phyloP scores from a whole-genome alignment of 2,329 filamentous ascomycete species.

The Xylariaceae sp. region DNA sequence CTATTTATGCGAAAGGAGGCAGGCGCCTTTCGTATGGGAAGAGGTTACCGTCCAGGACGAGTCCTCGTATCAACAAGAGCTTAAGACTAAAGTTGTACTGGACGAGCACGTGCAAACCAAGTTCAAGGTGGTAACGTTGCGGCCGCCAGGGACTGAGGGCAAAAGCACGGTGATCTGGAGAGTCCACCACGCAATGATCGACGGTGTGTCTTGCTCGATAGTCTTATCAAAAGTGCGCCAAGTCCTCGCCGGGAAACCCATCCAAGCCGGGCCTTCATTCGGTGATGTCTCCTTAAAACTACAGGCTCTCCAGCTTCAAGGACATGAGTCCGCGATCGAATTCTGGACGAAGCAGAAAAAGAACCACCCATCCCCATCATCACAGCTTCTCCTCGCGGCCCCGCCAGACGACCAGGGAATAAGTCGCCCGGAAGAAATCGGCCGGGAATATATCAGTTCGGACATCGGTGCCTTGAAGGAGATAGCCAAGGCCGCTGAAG shows the following conservation, averaged over 20 bases:
- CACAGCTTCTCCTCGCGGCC: neutral
- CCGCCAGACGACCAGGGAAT: neutral
- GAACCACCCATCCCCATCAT: neutral
- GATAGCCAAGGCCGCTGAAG: neutral
- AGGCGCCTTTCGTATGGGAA: neutral
- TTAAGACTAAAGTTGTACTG: neutral
- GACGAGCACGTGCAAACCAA: neutral
- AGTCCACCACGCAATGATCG: constrained; percentile 13
- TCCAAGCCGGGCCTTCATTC: neutral
- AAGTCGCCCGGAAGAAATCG: neutral
- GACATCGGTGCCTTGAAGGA: neutral
- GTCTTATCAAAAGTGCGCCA: neutral
- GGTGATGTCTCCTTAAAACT: neutral
- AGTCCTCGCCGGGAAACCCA: neutral
- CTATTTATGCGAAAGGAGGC: neutral
- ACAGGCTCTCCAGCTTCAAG: neutral
- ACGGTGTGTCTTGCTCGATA: neutral
- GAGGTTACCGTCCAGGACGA: neutral
- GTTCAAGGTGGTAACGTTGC: constrained; percentile 1
- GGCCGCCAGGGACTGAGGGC: neutral
- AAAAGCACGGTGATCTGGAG: constrained; percentile 9
- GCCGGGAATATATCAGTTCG: neutral
- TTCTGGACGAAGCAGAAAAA: neutral
- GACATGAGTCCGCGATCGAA: neutral
- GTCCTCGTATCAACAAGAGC: neutral